Percentiles rank a stretch among this genome's conserved stretches.
These are phyloP conservation scores for Hypoxylon lienhwacheense DNA, from an alignment of 495 filamentous ascomycete species.

Conservation along the genomic window DNA sequence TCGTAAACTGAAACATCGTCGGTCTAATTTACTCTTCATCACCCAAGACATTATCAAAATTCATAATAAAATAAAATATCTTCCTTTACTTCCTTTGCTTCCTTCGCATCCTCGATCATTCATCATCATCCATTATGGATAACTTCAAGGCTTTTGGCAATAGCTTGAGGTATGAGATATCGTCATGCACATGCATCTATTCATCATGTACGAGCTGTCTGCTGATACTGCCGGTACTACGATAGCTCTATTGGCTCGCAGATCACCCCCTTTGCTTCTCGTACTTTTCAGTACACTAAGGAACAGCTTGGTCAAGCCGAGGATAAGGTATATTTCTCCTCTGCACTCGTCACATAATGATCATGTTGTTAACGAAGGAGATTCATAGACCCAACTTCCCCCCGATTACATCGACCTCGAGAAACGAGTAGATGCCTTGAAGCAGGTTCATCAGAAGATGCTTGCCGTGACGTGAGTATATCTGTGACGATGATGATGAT, in stretches of 20 bases:
- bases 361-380: conserved; percentile 18
- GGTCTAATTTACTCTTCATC: neutral
- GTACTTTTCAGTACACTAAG: conserved; percentile 94
- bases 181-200: neutral
- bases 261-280: conserved; percentile 86
- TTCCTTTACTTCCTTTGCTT: neutral
- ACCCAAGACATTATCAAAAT: conserved; percentile 2
- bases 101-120: conserved; percentile 9
- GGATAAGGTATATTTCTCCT: conserved; percentile 68
- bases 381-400: conserved; percentile 81
- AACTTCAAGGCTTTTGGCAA: conserved; percentile 64
- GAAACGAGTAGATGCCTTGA: conserved; percentile 97
- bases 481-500: neutral
- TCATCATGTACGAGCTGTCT: neutral
- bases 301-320: conserved; percentile 95
- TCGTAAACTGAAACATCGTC: too few species aligned
- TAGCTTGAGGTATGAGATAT: conserved; percentile 36
- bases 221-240: conserved; percentile 10
- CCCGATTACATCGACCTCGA: conserved; percentile 98
- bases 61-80: neutral
- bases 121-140: conserved; percentile 65
- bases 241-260: conserved; percentile 51
- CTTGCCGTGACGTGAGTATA: conserved; percentile 86
- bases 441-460: conserved; percentile 95
- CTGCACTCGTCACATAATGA: neutral